These are phyloP conservation scores for Atalantia buxifolia DNA, from an alignment of 345 rosid species.

Conservation along the genomic window DNA sequence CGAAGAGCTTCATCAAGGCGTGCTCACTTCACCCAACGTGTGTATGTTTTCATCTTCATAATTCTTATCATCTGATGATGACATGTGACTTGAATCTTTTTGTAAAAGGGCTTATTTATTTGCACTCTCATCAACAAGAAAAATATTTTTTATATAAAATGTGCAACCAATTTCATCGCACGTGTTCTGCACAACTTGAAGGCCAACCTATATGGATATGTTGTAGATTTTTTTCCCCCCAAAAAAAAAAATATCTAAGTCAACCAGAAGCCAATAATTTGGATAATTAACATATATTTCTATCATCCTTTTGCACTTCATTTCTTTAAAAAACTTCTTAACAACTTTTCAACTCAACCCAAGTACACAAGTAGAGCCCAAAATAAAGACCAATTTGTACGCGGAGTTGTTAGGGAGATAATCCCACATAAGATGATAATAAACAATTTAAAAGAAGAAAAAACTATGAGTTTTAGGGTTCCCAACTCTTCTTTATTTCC, in stretches of 20 bases:
- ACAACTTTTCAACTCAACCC: neutral
- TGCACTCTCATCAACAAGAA: neutral
- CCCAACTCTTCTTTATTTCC: conserved; percentile 3
- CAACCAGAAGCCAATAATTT: conserved; percentile 4
- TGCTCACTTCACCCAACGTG: neutral
- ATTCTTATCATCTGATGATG: neutral
- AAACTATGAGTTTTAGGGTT: too few species aligned
- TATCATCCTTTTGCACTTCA: neutral
- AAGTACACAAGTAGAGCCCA: neutral
- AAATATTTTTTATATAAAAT: neutral
- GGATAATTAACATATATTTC: neutral
- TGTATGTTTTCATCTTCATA: neutral
- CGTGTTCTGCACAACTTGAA: neutral
- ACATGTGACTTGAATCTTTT: neutral
- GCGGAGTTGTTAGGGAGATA: too few species aligned
- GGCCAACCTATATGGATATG: neutral
- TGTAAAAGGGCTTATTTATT: neutral
- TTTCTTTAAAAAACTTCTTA: neutral
- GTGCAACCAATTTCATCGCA: neutral
- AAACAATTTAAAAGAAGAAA: neutral
- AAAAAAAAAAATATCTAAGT: neutral
- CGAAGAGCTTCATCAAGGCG: neutral
- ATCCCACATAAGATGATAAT: neutral
- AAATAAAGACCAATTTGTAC: too few species aligned
- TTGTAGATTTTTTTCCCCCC: too few species aligned